Conservation (phyloP, 805 yeast species). For the Yarrowia sp. region DNA sequence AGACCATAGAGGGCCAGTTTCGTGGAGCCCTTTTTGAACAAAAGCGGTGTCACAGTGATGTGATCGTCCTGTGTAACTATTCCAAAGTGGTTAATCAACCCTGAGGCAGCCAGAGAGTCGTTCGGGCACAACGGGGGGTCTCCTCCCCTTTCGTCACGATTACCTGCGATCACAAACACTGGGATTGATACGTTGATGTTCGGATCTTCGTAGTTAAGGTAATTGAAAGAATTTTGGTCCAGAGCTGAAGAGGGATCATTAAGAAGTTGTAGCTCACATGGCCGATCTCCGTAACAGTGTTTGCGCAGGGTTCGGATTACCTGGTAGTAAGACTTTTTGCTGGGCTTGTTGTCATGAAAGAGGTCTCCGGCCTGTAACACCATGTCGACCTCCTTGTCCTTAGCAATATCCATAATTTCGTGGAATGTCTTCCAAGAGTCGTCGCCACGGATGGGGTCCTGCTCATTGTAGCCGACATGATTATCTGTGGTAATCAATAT, state of each 20-base stretch:
- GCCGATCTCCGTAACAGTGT: conserved; percentile 78
- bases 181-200: conserved; percentile 89
- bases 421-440: conserved; percentile 86
- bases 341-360: conserved; percentile 86
- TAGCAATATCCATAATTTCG: conserved; percentile 74
- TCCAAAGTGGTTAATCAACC: conserved; percentile 87
- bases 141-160: conserved; percentile 96
- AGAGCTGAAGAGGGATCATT: conserved; percentile 70
- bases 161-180: conserved; percentile 87
- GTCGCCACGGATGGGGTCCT: conserved; percentile 83
- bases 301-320: conserved; percentile 68
- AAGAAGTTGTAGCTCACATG: conserved; percentile 76
- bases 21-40: conserved; percentile 78
- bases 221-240: conserved; percentile 44
- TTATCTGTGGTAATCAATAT: conserved; percentile 89
- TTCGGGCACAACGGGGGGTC: conserved; percentile 71
- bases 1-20: conserved; percentile 83
- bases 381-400: conserved; percentile 74
- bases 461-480: conserved; percentile 90
- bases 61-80: conserved; percentile 70
- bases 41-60: conserved; percentile 70
- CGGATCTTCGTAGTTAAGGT: conserved; percentile 85
- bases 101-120: conserved; percentile 77
- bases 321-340: conserved; percentile 78
- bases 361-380: conserved; percentile 89